Base-by-base conservation (phyloP, 352 stramenopile species). In the Globisporangium acanthophoron region DNA sequence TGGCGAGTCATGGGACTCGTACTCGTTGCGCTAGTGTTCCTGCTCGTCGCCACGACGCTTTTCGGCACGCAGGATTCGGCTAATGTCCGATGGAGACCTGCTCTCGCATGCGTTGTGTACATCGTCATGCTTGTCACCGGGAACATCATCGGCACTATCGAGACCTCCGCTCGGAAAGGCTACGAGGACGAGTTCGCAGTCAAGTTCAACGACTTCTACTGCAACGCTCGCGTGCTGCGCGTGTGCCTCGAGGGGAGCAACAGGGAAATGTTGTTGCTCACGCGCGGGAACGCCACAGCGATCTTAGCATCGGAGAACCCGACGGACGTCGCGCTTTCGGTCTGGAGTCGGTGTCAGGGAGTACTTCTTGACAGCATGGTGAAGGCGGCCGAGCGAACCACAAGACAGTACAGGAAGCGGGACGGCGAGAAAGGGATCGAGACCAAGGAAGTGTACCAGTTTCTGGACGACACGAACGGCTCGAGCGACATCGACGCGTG, bases 131-230 rank as follows among this genome's bases (percentile, higher is more conserved):
- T 39, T 8, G 8, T 39, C 33, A 9, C 8, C 33, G 45, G 45
- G 5, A 51, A 35, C 45, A n/a, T 40, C n/a, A 9, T 55, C 6
- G 33, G 50, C 21, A 24, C 33, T 6, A 46, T 3, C 33, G 31
- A 55, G 16, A 43, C 31, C 3, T 13, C 39, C 33, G 33, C 33
- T 12, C 33, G 33, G n/a, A 31, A 44, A 18, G 5, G 18, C 7
- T 29, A 29, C 33, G 50, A 55, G 50, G 18, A 13, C 16, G 5
- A 35, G 50, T 55, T 55, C 21, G 50, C 50, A 5, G 39, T 29
- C 35, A 35, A 35, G 50, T 46, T 55, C 20, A 55, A 55, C 31
- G 35, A 46, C 21, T 55, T 55, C 33, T 55, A 55, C n/a, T 55
- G 50, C 50, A 35, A 55, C 3, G 33, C 50, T 9, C 50, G 50